phyloP scores from a whole-genome alignment of 176 grass and related monocot genomes.

The Oryza australiensis region DNA sequence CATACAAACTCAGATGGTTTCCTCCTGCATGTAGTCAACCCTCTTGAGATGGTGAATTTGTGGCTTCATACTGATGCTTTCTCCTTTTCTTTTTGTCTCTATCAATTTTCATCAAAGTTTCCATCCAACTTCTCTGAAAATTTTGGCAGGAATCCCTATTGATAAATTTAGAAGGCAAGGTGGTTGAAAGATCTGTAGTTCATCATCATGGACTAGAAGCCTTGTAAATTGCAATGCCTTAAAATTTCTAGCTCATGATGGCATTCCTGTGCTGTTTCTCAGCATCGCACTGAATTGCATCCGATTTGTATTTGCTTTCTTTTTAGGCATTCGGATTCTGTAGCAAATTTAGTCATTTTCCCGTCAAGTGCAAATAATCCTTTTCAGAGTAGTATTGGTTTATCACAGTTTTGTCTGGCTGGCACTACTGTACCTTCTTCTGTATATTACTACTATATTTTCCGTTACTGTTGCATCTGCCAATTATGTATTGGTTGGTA shows the following conservation, averaged over 20 bases:
- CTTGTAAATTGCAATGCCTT: slow-evolving; percentile 13
- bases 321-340: background rate
- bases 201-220: slow-evolving; percentile 1
- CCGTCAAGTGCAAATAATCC: background rate
- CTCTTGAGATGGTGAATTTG: slow-evolving; percentile 45
- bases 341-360: background rate
- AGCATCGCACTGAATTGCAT: background rate
- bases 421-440: background rate
- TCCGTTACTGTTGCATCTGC: background rate
- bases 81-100: background rate
- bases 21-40: slow-evolving; percentile 39
- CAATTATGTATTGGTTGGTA: background rate
- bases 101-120: background rate
- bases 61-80: background rate
- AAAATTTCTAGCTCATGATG: background rate
- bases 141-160: slow-evolving; percentile 31
- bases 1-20: slow-evolving; percentile 32
- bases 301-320: background rate
- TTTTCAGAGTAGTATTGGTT: background rate
- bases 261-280: background rate
- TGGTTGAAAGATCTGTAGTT: slow-evolving; percentile 40
- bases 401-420: background rate
- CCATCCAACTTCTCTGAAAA: background rate
- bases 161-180: slow-evolving; percentile 42
- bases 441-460: background rate